Evolutionary conservation across 2,329 filamentous ascomycete genomes (phyloP), one percentile per base, ranked within the genome.

Genomic region (Pochonia chlamydosporia): DNA sequence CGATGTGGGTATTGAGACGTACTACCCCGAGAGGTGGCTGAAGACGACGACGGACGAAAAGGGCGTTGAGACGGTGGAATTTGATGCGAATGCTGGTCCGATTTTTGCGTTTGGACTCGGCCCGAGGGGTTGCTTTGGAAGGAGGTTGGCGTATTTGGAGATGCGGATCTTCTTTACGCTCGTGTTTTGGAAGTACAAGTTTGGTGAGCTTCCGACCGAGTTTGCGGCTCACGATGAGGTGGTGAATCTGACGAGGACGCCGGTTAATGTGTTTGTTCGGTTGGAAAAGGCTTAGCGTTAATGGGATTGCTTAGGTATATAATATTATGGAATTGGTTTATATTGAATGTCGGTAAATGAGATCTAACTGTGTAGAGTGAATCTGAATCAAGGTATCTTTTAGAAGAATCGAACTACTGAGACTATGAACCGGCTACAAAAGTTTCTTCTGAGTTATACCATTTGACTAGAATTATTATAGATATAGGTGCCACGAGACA

Each of bases 11-110:
- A 51, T 48, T 41, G 54, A 28, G 28, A 37, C 49, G 1, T 71
- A 68, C 41, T 43, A 55, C 18, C 68, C 68, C 0, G 66, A 71
- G 47, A 51, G 66, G 4, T 70, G 68, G 68, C 56, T 70, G 1
- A 46, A 44, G 40, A 56, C 25, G n/a, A 39, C 3, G 30, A 33
- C 3, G 30, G 30, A 57, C 26, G 24, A 44, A 24, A 36, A 37
- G 16, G 40, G 7, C 8, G 31, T 46, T 18, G 30, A 42, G 13
- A n/a, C 24, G 16, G 2, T 46, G 7, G 16, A 48, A 13, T 30
- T 21, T 21, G 26, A 47, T 35, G 16, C 21, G 25, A 40, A 40
- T 20, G 40, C 44, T 18, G 44, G 48, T 5, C 41, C 44, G 18
- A 36, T 51, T 9, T 40, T 62, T 26, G 31, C 48, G 4, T 64